Evolutionary conservation across 768 basidiomycete genomes (phyloP).

Genomic region (Tulasnella sp.): DNA sequence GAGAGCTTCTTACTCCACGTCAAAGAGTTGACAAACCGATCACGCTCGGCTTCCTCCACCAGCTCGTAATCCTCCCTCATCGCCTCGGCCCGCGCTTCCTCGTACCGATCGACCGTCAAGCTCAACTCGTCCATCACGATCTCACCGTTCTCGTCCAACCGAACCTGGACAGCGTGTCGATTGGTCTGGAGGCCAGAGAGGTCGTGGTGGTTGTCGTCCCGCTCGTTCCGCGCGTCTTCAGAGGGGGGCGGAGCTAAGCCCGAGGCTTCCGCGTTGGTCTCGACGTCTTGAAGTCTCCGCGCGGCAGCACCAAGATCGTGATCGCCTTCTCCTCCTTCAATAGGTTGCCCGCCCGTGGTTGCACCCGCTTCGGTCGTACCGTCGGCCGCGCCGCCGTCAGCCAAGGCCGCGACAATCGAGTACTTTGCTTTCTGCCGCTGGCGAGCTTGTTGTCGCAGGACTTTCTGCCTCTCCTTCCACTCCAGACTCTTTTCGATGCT

Average conservation of each 20-base stretch:
- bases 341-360: constrained; percentile 11
- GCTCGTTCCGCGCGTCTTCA: constrained; percentile 18
- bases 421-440: constrained; percentile 53
- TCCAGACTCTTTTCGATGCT: constrained; percentile 31
- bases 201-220: constrained; percentile 42
- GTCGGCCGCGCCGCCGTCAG: constrained; percentile 27
- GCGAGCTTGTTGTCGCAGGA: constrained; percentile 57
- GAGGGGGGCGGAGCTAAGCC: not conserved
- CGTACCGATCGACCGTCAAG: constrained; percentile 56
- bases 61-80: constrained; percentile 37
- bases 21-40: constrained; percentile 73
- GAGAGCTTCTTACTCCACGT: constrained; percentile 70
- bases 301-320: not conserved
- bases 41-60: constrained; percentile 50
- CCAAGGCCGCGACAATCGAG: constrained; percentile 50
- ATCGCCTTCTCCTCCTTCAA: not conserved
- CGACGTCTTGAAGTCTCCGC: constrained; percentile 3
- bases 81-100: constrained; percentile 1
- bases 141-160: constrained; percentile 78
- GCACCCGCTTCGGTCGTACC: constrained; percentile 26
- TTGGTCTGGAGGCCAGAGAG: constrained; percentile 50
- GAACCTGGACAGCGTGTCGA: constrained; percentile 73
- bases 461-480: constrained; percentile 12
- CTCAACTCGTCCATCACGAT: constrained; percentile 80
- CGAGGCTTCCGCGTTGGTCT: constrained; percentile 14